Evolutionary conservation across 352 stramenopile species (phyloP).

Genomic region (Thalassiosira livingstoniorum): DNA sequence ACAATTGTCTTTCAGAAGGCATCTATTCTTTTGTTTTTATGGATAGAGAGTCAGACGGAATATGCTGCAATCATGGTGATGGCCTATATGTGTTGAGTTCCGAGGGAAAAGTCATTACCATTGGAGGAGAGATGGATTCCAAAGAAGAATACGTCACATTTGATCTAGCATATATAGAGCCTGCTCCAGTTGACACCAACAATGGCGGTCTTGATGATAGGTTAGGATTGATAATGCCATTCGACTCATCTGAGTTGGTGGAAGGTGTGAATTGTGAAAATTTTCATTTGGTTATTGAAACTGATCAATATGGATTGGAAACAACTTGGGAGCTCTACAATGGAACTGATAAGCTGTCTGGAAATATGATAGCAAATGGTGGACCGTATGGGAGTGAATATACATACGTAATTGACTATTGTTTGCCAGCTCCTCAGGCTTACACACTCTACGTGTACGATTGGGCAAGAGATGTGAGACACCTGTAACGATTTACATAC

Average conservation of each 20-base stretch:
- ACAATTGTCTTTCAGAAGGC: conserved; percentile 24
- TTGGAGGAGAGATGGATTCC: conserved; percentile 32
- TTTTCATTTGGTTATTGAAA: conserved; percentile 40
- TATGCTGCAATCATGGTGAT: conserved; percentile 48
- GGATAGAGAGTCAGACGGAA: conserved; percentile 27
- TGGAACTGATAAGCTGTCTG: conserved; percentile 25
- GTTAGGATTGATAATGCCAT: conserved; percentile 41
- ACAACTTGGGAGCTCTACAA: conserved; percentile 46
- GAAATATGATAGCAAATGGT: conserved; percentile 41
- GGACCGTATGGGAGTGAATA: conserved; percentile 40
- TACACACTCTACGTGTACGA: conserved; percentile 52
- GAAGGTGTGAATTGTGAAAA: conserved; percentile 46
- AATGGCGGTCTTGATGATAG: conserved; percentile 45
- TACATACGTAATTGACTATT: conserved; percentile 39
- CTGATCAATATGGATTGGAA: conserved; percentile 46
- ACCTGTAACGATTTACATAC: neutral
- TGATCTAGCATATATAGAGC: conserved; percentile 41
- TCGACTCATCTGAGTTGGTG: conserved; percentile 28
- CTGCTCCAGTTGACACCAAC: conserved; percentile 36
- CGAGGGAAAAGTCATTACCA: conserved; percentile 35
- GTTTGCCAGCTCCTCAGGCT: conserved; percentile 25
- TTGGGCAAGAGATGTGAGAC: conserved; percentile 18
- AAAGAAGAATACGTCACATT: conserved; percentile 38
- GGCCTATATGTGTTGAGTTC: conserved; percentile 42
- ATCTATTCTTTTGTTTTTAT: conserved; percentile 49